Conservation (phyloP, 1,284 basidiomycete species). For the Sanghuangporus sanghuang region DNA sequence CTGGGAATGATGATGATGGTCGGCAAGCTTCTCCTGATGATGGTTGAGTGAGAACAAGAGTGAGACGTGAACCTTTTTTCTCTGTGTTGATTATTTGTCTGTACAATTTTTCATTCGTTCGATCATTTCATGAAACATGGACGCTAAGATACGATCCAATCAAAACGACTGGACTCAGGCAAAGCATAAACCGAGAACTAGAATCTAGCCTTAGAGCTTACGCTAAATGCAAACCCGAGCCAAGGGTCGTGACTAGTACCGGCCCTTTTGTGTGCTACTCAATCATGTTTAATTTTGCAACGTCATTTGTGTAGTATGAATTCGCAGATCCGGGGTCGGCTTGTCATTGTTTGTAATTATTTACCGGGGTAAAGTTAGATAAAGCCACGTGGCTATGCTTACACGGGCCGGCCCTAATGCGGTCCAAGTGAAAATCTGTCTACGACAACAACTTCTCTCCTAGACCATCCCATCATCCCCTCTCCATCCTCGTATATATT, state of each 20-base stretch:
- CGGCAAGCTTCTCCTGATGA: neutral
- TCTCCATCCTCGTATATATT: slow-evolving; percentile 10
- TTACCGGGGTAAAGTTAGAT: neutral
- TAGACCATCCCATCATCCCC: neutral
- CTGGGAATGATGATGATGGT: neutral
- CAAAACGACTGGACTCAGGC: too few species aligned
- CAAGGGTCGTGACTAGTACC: too few species aligned
- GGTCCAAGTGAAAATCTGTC: slow-evolving; percentile 10
- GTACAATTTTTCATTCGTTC: neutral
- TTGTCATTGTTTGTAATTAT: neutral
- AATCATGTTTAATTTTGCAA: too few species aligned
- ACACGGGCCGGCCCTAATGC: slow-evolving; percentile 8
- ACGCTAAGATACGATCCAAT: too few species aligned
- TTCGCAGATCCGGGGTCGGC: neutral
- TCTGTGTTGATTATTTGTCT: neutral
- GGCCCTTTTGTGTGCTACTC: too few species aligned
- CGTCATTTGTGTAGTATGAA: too few species aligned
- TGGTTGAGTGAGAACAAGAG: neutral
- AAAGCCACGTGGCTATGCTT: neutral
- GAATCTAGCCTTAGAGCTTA: too few species aligned
- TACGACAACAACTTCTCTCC: neutral
- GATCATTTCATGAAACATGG: neutral
- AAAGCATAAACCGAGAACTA: too few species aligned
- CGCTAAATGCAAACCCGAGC: too few species aligned
- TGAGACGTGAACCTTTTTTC: neutral